Base-by-base conservation (phyloP, 352 stramenopile species). In the Phytopythium cucurbitacearum region DNA sequence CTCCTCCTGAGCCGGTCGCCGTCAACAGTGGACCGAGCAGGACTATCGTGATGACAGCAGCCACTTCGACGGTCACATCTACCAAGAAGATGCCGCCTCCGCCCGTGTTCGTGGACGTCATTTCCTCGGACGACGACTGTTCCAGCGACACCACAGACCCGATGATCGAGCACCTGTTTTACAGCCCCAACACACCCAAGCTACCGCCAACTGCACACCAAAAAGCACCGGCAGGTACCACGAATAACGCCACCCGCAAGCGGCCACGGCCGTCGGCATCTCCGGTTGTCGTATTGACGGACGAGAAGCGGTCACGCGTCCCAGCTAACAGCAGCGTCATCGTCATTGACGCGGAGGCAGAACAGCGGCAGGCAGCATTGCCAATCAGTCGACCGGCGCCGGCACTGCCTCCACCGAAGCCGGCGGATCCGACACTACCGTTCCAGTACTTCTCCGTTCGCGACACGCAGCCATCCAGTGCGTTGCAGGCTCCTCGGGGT, bases 131-230 rank as follows among this genome's bases (percentile, higher is more conserved):
- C 21, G 79, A 88, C 34, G 72, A 81, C 15, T 67, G 70, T 41
- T 64, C 65, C 16, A 90, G 80, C 57, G 80, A 90, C 42, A 73
- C 59, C 3, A 90, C 80, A n/a, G 80, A 90, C 41, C 80, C 80
- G 38, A 81, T 70, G 62, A 73, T 90, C 4, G 65, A 86, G 56
- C 77, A 90, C 47, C 53, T 90, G 13, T 90, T 90, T 33, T 90
- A 90, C 65, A 87, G 76, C n/a, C 73, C 80, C 11, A 87, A 88
- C 36, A 89, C 80, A 11, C 79, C 71, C 46, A 51, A 12, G 63
- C 40, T 51, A 16, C 40, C 28, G 36, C 10, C 36, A 32, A 37
- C 6, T 32, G 35, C 7, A 1, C 44, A 39, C 32, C 28, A 51
- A 13, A 10, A 33, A n/a, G 7, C 21, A 15, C 13, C 37, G 53